Evolutionary conservation across 1,284 basidiomycete genomes (phyloP).

Genomic region (Xerocomus nothofagi): DNA sequence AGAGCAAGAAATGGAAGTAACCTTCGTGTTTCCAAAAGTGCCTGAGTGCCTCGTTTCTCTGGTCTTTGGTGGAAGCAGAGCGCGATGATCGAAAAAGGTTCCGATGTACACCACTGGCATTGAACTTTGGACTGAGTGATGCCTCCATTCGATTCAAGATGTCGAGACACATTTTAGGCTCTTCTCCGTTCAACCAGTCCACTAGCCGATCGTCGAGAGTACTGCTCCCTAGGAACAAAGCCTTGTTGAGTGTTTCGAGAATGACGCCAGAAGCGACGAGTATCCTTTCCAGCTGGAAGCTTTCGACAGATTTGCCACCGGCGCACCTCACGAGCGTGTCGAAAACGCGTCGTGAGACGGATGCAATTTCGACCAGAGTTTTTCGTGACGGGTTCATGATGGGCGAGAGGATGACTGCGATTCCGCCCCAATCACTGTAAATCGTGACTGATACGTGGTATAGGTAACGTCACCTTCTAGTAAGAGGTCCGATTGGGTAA

Average conservation of each 20-base stretch:
- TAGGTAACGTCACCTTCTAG: no score
- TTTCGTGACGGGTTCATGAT: not conserved
- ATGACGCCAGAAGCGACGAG: not conserved
- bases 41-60: not conserved
- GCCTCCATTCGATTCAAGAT: constrained; percentile 1
- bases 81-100: not conserved
- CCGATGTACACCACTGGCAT: no score
- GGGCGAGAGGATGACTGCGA: no score
- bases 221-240: not conserved
- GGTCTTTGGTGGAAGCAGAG: not conserved
- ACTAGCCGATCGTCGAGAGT: not conserved
- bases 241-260: not conserved
- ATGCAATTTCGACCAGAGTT: constrained; percentile 4
- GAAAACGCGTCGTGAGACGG: not conserved
- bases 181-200: not conserved
- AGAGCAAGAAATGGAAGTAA: constrained; percentile 1
- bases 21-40: not conserved
- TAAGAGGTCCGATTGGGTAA: no score
- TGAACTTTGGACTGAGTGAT: not conserved
- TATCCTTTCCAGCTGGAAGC: not conserved
- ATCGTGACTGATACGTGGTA: no score
- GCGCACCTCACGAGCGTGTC: not conserved
- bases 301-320: not conserved
- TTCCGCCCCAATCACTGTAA: no score
- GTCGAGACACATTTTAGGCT: not conserved